phyloP scores from a whole-genome alignment of 129 eudicot genomes.

The Ambrosia artemisiifolia region DNA sequence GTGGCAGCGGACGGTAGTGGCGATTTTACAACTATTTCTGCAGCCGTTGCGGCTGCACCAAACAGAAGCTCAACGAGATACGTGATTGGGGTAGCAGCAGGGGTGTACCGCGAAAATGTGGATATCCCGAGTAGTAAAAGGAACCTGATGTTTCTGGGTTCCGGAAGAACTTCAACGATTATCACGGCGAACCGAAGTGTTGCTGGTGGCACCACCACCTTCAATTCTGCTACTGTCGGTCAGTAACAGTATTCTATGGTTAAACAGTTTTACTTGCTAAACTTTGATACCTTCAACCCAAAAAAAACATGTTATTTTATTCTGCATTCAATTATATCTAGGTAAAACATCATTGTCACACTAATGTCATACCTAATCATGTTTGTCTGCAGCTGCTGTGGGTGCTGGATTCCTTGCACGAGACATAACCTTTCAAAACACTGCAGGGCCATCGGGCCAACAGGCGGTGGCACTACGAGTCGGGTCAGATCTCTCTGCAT shows the following conservation, averaged over 20 bases:
- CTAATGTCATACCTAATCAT: not conserved
- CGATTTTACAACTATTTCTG: slow-evolving; percentile 50
- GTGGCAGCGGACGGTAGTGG: slow-evolving; percentile 90
- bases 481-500: slow-evolving; percentile 74
- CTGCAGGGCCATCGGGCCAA: slow-evolving; percentile 81
- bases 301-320: too few species aligned
- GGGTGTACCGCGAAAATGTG: slow-evolving; percentile 73
- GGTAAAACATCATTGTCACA: not conserved
- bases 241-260: too few species aligned
- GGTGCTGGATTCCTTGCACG: slow-evolving; percentile 77
- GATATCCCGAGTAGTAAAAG: slow-evolving; percentile 56
- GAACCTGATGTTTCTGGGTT: slow-evolving; percentile 76
- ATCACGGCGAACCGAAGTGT: slow-evolving; percentile 65
- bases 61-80: slow-evolving; percentile 45
- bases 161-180: slow-evolving; percentile 53
- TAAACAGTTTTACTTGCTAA: too few species aligned
- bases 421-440: slow-evolving; percentile 70
- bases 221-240: slow-evolving; percentile 34
- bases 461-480: slow-evolving; percentile 93
- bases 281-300: too few species aligned
- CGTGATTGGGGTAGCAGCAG: slow-evolving; percentile 65
- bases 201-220: slow-evolving; percentile 75
- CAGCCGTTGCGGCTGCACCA: slow-evolving; percentile 84
- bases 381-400: slow-evolving; percentile 50
- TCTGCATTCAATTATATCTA: too few species aligned